phyloP scores from a whole-genome alignment of 2,329 filamentous ascomycete species.

The Diaporthe nobilis region DNA sequence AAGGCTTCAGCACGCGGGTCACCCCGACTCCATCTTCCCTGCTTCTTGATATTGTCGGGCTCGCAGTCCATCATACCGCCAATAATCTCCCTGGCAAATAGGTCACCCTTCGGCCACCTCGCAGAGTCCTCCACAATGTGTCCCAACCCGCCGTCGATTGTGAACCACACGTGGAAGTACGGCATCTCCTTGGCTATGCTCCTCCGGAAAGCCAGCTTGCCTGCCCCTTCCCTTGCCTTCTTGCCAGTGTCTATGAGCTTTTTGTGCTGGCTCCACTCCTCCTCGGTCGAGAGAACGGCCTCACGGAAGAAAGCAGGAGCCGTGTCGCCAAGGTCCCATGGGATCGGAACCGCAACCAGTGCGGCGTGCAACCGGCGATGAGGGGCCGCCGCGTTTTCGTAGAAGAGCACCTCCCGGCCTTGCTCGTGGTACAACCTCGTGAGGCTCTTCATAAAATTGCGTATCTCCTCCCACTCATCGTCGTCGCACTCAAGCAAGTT shows the following conservation, averaged over 20 bases:
- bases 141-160: conserved; percentile 89
- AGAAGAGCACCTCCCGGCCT: conserved; percentile 93
- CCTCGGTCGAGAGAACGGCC: conserved; percentile 88
- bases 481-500: conserved; percentile 99
- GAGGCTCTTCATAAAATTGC: conserved; percentile 98
- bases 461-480: conserved; percentile 97
- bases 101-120: conserved; percentile 89
- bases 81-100: conserved; percentile 92
- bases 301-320: conserved; percentile 96
- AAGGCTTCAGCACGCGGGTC: conserved; percentile 82
- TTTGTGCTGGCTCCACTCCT: conserved; percentile 96
- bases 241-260: conserved; percentile 92
- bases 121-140: conserved; percentile 91
- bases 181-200: conserved; percentile 95
- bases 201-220: conserved; percentile 84
- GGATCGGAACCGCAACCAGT: conserved; percentile 88
- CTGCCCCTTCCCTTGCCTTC: conserved; percentile 75
- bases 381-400: conserved; percentile 93
- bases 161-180: conserved; percentile 98
- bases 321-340: conserved; percentile 90
- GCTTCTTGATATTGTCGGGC: conserved; percentile 87
- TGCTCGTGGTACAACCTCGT: conserved; percentile 96
- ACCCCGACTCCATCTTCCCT: conserved; percentile 85
- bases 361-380: conserved; percentile 86
- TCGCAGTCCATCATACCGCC: conserved; percentile 92